phyloP scores from a whole-genome alignment of 2,329 filamentous ascomycete genomes.

The Ascosphaera aggregata region DNA sequence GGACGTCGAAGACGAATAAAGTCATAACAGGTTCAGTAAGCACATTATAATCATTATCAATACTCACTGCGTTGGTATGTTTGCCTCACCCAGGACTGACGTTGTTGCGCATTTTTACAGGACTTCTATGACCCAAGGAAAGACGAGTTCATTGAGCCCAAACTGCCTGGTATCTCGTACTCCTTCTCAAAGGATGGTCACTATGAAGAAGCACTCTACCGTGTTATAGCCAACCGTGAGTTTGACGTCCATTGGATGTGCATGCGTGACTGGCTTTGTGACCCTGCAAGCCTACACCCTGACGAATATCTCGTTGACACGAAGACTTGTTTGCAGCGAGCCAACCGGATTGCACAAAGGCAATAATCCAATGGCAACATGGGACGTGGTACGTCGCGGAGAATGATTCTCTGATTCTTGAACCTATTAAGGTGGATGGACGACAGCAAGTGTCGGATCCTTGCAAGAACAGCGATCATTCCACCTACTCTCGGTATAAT shows the following conservation, averaged over 20 bases:
- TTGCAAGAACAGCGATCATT: slow-evolving; percentile 28
- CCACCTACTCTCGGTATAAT: slow-evolving; percentile 42
- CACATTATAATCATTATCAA: too few relatives aligned
- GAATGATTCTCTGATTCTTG: slow-evolving; percentile 35
- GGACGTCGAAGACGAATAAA: slow-evolving; percentile 45
- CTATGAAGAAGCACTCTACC: slow-evolving; percentile 47
- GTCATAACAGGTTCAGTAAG: slow-evolving; percentile 46
- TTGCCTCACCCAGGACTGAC: not conserved
- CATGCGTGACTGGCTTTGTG: not conserved
- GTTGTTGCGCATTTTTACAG: slow-evolving; percentile 15
- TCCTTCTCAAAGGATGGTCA: slow-evolving; percentile 45
- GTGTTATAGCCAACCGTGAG: slow-evolving; percentile 45
- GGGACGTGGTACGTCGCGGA: slow-evolving; percentile 33
- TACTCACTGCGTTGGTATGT: not conserved
- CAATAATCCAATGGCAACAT: slow-evolving; percentile 52
- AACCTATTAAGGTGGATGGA: slow-evolving; percentile 41
- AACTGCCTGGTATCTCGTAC: slow-evolving; percentile 45
- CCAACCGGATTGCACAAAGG: slow-evolving; percentile 36
- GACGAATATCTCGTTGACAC: slow-evolving; percentile 3
- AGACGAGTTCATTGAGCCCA: slow-evolving; percentile 42
- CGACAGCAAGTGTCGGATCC: slow-evolving; percentile 42
- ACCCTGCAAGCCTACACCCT: not conserved
- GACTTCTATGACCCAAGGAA: slow-evolving; percentile 45
- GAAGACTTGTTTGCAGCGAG: slow-evolving; percentile 20
- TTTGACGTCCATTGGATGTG: too few relatives aligned